Conservation (phyloP, 495 filamentous ascomycete genomes). For the Penicillium taxi region DNA sequence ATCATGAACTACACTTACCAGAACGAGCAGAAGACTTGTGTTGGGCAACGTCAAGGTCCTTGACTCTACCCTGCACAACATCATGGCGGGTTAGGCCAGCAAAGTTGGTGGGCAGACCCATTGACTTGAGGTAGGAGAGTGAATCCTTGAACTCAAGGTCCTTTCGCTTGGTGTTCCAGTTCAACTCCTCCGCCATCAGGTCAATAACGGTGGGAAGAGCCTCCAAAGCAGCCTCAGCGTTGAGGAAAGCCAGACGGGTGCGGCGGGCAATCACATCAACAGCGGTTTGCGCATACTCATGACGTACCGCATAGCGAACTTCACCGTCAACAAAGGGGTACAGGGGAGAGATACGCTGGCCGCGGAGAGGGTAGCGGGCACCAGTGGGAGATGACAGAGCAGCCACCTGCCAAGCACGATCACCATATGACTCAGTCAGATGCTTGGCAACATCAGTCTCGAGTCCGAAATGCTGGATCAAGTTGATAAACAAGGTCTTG, state of each 20-base stretch:
- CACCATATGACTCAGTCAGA: constrained; percentile 82
- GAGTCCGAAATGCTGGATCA: constrained; percentile 94
- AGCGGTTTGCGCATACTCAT: constrained; percentile 93
- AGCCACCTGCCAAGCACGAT: constrained; percentile 92
- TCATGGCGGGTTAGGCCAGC: constrained; percentile 62
- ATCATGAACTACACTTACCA: too few species aligned
- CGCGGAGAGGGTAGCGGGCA: constrained; percentile 78
- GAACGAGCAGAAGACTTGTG: constrained; percentile 69
- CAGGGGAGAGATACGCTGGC: constrained; percentile 67
- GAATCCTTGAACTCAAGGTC: constrained; percentile 82
- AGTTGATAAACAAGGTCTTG: constrained; percentile 95
- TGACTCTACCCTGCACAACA: constrained; percentile 70
- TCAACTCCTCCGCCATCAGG: constrained; percentile 81
- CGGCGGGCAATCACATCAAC: constrained; percentile 84
- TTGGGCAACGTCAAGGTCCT: constrained; percentile 58
- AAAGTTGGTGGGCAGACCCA: constrained; percentile 79
- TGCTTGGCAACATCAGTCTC: constrained; percentile 95
- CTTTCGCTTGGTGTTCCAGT: constrained; percentile 68
- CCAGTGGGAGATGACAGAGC: constrained; percentile 74
- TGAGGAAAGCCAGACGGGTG: constrained; percentile 86
- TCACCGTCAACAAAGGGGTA: constrained; percentile 98
- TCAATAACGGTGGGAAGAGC: constrained; percentile 84
- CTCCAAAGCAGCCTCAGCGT: constrained; percentile 91
- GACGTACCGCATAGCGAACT: constrained; percentile 77
- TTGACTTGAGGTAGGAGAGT: constrained; percentile 67